Evolutionary conservation across 176 grass and related monocot genomes (phyloP).

Genomic region (Chloris gayana): DNA sequence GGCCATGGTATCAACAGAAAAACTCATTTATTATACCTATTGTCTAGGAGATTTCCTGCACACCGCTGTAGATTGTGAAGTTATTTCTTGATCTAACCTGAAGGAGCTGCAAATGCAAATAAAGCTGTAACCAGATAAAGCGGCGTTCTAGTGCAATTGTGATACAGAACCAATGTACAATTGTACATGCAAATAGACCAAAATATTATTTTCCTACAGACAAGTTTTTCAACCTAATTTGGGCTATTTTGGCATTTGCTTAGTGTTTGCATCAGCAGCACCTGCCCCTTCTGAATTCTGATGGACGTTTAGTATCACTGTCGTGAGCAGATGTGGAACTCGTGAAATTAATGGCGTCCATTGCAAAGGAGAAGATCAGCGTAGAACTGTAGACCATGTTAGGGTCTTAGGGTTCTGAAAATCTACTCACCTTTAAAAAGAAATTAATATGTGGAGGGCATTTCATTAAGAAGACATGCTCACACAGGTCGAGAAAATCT

Average conservation of each 20-base stretch:
- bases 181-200: not conserved
- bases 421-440: too few relatives aligned
- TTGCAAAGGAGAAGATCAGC: not conserved
- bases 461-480: too few relatives aligned
- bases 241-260: not conserved
- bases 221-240: conserved; percentile 12
- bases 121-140: not conserved
- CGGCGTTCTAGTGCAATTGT: not conserved
- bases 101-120: conserved; percentile 1
- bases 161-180: not conserved
- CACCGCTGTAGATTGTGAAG: not conserved
- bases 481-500: too few relatives aligned
- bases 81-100: conserved; percentile 29
- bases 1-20: not conserved
- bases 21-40: not conserved
- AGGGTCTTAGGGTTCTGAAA: too few relatives aligned
- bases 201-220: not conserved
- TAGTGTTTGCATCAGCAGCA: conserved; percentile 8
- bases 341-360: not conserved
- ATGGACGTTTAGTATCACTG: not conserved
- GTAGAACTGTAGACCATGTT: not conserved
- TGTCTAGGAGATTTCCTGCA: not conserved
- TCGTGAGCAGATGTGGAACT: not conserved
- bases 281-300: not conserved
- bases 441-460: too few relatives aligned